Base-by-base conservation (phyloP, 257 asterid species). In the Nicotiana noctiflora region DNA sequence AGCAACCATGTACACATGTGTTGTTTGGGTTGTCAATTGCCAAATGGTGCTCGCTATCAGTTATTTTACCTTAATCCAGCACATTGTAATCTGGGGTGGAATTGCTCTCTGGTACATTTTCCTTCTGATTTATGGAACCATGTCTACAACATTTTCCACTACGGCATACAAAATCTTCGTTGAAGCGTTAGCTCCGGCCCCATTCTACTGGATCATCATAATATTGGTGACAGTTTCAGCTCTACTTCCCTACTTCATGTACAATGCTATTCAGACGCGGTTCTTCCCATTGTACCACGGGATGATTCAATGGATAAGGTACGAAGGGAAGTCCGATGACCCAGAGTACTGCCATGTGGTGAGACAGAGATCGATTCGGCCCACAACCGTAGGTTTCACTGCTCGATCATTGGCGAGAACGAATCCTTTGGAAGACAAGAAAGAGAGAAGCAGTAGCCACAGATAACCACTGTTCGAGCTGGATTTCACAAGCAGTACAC, bases 21-120 rank as follows among this genome's bases (percentile, higher is more conserved):
- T 96, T 18, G 94, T 96, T 65, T 96, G 99, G 99, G 97, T 92
- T 8, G 99, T 89, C 31, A 96, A 96, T 87, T 85, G 92, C 86
- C 98, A 96, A 77, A 89, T 96, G 87, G 98, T 98, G 0, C 90
- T 94, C 0, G 89, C 98, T n/a, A 82, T 94, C 76, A 90, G 93
- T 82, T 94, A 96, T 90, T 92, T 96, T 93, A 94, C 98, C 10
- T 78, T 91, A 4, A 89, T 96, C 79, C 98, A 96, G 15, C 98
- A 94, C 77, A 40, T 94, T 57, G 76, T 91, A 81, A 88, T 96
- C 64, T 96, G 99, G 99, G 99, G 99, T 21, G 89, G 98, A 15
- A 88, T 96, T 23, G 93, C 92, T 2, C 4, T 93, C 0, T 96
- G 98, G 98, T 92, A 96, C 81, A 77, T 96, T 23, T 94, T 90